Percentiles rank a stretch among this genome's conserved stretches.
phyloP scores from a whole-genome alignment of 352 stramenopile species.

The Discostella stelligera region DNA sequence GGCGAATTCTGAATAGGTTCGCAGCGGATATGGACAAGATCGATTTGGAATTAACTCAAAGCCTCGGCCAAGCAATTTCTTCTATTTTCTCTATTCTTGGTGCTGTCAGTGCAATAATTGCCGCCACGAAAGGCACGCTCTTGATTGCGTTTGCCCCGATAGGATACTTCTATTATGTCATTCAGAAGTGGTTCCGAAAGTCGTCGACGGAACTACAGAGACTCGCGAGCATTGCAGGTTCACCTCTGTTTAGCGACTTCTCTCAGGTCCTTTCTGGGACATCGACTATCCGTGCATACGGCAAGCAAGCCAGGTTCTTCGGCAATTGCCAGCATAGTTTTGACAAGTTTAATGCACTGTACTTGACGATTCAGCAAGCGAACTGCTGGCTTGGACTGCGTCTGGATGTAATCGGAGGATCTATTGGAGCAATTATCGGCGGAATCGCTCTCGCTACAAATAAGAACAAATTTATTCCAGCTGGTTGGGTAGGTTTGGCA shows the following conservation, averaged over 20 bases:
- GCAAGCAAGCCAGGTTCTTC: constrained; percentile 75
- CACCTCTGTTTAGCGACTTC: constrained; percentile 84
- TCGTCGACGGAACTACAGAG: constrained; percentile 83
- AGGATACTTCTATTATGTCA: constrained; percentile 83
- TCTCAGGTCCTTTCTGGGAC: constrained; percentile 82
- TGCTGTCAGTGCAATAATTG: constrained; percentile 82
- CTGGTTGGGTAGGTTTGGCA: constrained; percentile 77
- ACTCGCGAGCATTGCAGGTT: constrained; percentile 75
- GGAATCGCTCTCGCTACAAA: constrained; percentile 70
- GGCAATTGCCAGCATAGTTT: constrained; percentile 70
- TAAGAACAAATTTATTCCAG: constrained; percentile 69
- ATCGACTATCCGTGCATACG: constrained; percentile 82
- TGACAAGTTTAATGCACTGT: constrained; percentile 79
- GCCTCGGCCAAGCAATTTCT: constrained; percentile 83
- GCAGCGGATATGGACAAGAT: constrained; percentile 90
- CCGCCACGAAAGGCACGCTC: constrained; percentile 82
- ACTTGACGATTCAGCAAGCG: constrained; percentile 68
- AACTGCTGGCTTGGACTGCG: constrained; percentile 84
- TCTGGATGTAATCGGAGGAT: constrained; percentile 78
- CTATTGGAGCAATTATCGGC: constrained; percentile 74
- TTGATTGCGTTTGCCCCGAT: constrained; percentile 85
- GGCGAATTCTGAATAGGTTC: constrained; percentile 86
- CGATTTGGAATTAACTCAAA: constrained; percentile 86
- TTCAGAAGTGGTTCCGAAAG: constrained; percentile 82
- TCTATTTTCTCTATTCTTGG: constrained; percentile 84